Evolutionary conservation across 1,139 yeast genomes (phyloP).

Genomic region (Arxiozyma heterogenica): DNA sequence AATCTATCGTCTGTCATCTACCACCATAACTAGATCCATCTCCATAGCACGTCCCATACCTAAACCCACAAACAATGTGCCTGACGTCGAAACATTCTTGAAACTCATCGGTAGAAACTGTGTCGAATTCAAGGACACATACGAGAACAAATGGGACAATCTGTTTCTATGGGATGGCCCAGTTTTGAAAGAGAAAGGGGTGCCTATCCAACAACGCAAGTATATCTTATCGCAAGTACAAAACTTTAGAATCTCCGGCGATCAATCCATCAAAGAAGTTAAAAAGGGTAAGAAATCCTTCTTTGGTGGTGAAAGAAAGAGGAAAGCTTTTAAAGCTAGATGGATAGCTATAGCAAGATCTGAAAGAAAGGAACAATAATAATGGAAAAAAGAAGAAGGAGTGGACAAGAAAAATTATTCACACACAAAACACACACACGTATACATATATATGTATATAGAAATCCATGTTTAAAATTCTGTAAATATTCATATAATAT

Average conservation of each 20-base stretch:
- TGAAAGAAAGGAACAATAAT: not conserved
- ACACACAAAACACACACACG: too few relatives aligned
- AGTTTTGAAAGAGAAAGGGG: conserved; percentile 67
- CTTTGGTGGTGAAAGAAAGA: conserved; percentile 84
- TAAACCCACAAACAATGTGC: conserved; percentile 43
- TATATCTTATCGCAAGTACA: conserved; percentile 41
- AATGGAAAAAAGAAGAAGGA: too few relatives aligned
- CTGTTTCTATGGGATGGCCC: conserved; percentile 50
- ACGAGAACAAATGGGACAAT: conserved; percentile 64
- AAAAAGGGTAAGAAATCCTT: conserved; percentile 60
- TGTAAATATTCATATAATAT: not conserved
- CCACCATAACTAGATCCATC: conserved; percentile 2
- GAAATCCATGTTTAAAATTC: not conserved
- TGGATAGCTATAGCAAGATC: conserved; percentile 52
- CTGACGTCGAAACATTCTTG: conserved; percentile 68
- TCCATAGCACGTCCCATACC: conserved; percentile 29
- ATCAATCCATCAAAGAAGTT: conserved; percentile 50
- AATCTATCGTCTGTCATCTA: conserved; percentile 10
- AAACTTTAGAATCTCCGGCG: conserved; percentile 39
- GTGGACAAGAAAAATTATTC: not conserved
- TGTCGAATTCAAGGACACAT: conserved; percentile 56
- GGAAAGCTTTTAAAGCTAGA: conserved; percentile 60
- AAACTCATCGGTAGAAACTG: conserved; percentile 67
- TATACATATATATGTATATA: not conserved
- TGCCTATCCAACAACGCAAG: conserved; percentile 64